Evolutionary conservation across 2,329 filamentous ascomycete genomes (phyloP), one percentile per base, ranked within the genome.

Genomic region (Arthroderma sp.): DNA sequence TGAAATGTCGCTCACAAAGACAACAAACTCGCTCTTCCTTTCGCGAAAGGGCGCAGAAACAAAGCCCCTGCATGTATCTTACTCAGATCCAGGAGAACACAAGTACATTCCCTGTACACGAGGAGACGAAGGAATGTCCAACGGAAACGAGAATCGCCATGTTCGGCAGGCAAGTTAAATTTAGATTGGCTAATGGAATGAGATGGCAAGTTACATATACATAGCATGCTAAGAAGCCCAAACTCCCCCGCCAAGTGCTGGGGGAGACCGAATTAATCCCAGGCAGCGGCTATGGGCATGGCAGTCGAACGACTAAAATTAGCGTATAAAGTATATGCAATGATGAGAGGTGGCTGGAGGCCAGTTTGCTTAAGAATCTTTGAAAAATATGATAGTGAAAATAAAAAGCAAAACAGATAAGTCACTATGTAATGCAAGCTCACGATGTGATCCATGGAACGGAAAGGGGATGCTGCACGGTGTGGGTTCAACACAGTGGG

Each of bases 141-240:
- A 51, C 47, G 25, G 28, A 35, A 51, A 51, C 39, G 7, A 43
- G 39, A 19, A 4, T 31, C 33, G 47, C 47, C 28, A 51, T 51
- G 47, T 25, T 51, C 15, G 25, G 15, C 17, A 33, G 47, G 47
- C 28, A 51, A 51, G 47, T 51, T 51, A 51, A 31, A 51, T 51
- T 51, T 51, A 51, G 47, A 51, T 51, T 51, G 47, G 47, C 47
- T 51, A 31, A 51, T 51, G 47, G 28, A 51, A 51, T 51, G 15
- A 51, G 47, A 51, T 31, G 15, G 47, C 47, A 51, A 51, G 25
- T 33, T 33, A 33, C 41, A 47, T 47, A 19, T 47, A 25, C 21
- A 23, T 25, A 13, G 9, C 35, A 13, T 19, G n/a, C 23, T 15
- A 4, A 15, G 28, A 33, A 21, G 47, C 21, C 47, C 25, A 25